Conservation (phyloP, 768 basidiomycete species). For the Amanita exitialis region DNA sequence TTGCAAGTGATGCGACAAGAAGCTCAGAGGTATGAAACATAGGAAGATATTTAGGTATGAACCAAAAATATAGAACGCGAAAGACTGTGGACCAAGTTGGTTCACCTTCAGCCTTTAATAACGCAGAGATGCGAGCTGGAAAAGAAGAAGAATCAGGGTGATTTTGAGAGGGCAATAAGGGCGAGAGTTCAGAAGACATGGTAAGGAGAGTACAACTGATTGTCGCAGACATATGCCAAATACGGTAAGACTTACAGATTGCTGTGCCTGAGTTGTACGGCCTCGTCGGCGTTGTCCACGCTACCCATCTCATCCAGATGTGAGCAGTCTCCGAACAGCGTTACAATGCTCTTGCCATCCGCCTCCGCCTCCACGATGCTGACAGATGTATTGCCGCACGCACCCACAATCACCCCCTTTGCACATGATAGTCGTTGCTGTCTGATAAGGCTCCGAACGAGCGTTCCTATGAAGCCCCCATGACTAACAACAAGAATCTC, state of each 20-base stretch:
- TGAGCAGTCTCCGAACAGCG: slow-evolving; percentile 42
- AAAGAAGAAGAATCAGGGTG: slow-evolving; percentile 11
- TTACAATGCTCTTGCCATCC: slow-evolving; percentile 27
- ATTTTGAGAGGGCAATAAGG: slow-evolving; percentile 38
- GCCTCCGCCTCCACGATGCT: slow-evolving; percentile 46
- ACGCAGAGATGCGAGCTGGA: slow-evolving; percentile 22
- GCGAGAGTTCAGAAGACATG: slow-evolving; percentile 30
- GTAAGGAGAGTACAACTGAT: slow-evolving; percentile 19
- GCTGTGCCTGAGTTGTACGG: no score
- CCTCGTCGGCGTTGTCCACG: slow-evolving; percentile 46
- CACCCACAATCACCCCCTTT: slow-evolving; percentile 22
- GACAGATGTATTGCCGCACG: slow-evolving; percentile 46
- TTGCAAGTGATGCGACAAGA: slow-evolving; percentile 48
- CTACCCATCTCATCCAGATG: slow-evolving; percentile 35
- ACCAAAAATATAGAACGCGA: slow-evolving; percentile 48
- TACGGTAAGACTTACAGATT: not conserved
- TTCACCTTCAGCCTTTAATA: slow-evolving; percentile 52
- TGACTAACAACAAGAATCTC: slow-evolving; percentile 57
- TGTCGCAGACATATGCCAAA: not conserved
- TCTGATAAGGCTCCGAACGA: slow-evolving; percentile 39
- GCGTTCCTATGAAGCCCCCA: slow-evolving; percentile 48
- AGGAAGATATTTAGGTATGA: slow-evolving; percentile 72
- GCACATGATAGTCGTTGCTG: slow-evolving; percentile 27
- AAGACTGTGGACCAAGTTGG: slow-evolving; percentile 52
- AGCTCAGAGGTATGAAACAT: slow-evolving; percentile 68